Evolutionary conservation across 176 grass and related monocot genomes (phyloP).

Genomic region (Eleusine indica): DNA sequence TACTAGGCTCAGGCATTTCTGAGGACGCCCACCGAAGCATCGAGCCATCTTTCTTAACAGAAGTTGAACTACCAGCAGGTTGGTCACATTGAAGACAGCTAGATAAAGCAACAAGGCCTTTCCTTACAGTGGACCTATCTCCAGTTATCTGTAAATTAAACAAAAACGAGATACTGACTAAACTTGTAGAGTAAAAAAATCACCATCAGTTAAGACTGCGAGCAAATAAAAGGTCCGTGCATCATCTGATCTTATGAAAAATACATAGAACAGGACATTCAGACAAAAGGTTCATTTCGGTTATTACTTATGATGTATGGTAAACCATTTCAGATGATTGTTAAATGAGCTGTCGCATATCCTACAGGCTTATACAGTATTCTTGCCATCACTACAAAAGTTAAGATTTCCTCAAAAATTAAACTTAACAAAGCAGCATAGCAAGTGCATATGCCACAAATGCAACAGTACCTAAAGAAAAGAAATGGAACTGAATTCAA

Average conservation of each 20-base stretch:
- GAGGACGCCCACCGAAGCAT: constrained; percentile 25
- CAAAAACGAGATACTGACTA: background rate
- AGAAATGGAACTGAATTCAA: background rate
- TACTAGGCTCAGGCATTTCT: constrained; percentile 29
- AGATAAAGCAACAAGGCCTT: constrained; percentile 49
- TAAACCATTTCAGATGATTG: background rate
- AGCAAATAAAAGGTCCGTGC: background rate
- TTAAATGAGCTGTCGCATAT: background rate
- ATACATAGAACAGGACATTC: background rate
- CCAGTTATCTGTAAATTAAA: constrained; percentile 47
- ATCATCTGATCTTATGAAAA: background rate
- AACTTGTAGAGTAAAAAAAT: background rate
- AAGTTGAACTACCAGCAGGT: background rate
- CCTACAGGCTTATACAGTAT: background rate
- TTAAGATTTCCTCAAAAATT: background rate
- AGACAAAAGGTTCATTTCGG: background rate
- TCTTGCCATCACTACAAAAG: no score
- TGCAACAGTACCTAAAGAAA: background rate
- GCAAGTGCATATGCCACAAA: background rate
- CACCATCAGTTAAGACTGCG: background rate
- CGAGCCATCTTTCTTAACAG: constrained; percentile 12
- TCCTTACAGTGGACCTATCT: constrained; percentile 36
- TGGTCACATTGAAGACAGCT: constrained; percentile 49
- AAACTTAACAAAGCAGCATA: background rate
- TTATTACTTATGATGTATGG: background rate